A percentile compares a stretch with the other conserved stretches of the same genome.
Evolutionary conservation across 1,139 yeast species (phyloP).

Genomic region (Debaryomyces udenii): DNA sequence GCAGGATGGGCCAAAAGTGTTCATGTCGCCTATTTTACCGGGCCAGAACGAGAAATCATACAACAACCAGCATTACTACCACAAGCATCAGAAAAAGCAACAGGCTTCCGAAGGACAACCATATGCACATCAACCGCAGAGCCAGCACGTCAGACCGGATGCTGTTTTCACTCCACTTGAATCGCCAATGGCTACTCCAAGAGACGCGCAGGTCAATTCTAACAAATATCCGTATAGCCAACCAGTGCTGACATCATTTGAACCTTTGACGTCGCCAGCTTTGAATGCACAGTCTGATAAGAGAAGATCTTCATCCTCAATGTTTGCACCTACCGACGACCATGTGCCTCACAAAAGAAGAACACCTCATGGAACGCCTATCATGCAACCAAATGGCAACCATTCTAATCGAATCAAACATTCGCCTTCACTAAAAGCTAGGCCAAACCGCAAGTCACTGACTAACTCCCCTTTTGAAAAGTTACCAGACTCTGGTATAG

Average conservation of each 20-base stretch:
- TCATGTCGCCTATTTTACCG: constrained; percentile 46
- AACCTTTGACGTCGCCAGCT: constrained; percentile 69
- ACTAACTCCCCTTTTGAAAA: constrained; percentile 30
- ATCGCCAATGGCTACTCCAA: constrained; percentile 74
- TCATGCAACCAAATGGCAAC: constrained; percentile 32
- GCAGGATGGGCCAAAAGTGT: constrained; percentile 17
- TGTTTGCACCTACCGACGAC: constrained; percentile 37
- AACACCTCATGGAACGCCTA: constrained; percentile 55
- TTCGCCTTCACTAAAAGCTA: constrained; percentile 26
- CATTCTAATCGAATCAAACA: constrained; percentile 17
- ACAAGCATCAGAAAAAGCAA: constrained; percentile 28
- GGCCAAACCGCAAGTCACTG: constrained; percentile 14
- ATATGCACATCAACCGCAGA: constrained; percentile 20
- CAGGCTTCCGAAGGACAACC: constrained; percentile 11
- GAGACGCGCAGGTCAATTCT: constrained; percentile 41
- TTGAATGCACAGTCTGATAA: constrained; percentile 49
- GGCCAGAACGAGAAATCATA: constrained; percentile 48
- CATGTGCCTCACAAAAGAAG: constrained; percentile 32
- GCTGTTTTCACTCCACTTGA: constrained; percentile 72
- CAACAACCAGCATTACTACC: constrained; percentile 48
- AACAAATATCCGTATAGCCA: constrained; percentile 21
- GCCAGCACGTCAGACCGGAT: constrained; percentile 46
- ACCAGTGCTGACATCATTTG: constrained; percentile 40
- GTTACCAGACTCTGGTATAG: constrained; percentile 41
- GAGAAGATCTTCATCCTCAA: constrained; percentile 40